phyloP scores from a whole-genome alignment of 192 early-diverging fungal genomes.

The Coemansia sp. region DNA sequence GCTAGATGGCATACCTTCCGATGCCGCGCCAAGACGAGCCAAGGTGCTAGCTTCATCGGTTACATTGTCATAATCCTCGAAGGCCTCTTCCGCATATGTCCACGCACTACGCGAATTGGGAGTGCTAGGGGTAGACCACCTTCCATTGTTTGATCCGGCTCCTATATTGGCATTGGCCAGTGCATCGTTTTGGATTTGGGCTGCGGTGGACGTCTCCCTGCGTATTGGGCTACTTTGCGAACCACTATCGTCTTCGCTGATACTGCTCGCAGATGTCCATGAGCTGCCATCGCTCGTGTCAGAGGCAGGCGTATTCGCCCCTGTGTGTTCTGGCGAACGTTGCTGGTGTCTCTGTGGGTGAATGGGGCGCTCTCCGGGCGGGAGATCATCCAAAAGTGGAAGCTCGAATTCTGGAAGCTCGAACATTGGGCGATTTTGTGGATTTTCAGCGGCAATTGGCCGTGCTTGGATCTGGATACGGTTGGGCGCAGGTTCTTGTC shows the following conservation, averaged over 20 bases:
- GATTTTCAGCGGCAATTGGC: conserved; percentile 41
- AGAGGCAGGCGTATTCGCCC: background rate
- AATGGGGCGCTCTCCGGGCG: conserved; percentile 33
- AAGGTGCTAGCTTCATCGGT: too few species aligned
- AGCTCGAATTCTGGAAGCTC: conserved; percentile 28
- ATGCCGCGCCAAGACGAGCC: background rate
- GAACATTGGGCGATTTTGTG: conserved; percentile 38
- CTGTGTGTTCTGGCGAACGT: conserved; percentile 2
- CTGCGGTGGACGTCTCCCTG: background rate
- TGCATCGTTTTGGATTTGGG: background rate
- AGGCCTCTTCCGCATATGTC: conserved; percentile 38
- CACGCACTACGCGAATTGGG: conserved; percentile 20
- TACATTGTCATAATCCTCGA: conserved; percentile 10
- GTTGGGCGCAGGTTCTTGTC: background rate
- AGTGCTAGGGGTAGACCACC: background rate
- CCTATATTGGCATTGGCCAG: background rate
- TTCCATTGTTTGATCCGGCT: background rate
- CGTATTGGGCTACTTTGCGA: background rate
- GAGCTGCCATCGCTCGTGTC: background rate
- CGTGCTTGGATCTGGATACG: conserved; percentile 21
- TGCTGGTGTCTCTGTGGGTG: conserved; percentile 8
- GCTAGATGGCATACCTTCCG: background rate
- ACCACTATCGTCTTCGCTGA: background rate
- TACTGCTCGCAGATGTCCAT: conserved; percentile 6
- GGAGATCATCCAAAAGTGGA: conserved; percentile 26